Evolutionary conservation across 2,329 filamentous ascomycete genomes (phyloP).

Genomic region (Hortaea werneckii): DNA sequence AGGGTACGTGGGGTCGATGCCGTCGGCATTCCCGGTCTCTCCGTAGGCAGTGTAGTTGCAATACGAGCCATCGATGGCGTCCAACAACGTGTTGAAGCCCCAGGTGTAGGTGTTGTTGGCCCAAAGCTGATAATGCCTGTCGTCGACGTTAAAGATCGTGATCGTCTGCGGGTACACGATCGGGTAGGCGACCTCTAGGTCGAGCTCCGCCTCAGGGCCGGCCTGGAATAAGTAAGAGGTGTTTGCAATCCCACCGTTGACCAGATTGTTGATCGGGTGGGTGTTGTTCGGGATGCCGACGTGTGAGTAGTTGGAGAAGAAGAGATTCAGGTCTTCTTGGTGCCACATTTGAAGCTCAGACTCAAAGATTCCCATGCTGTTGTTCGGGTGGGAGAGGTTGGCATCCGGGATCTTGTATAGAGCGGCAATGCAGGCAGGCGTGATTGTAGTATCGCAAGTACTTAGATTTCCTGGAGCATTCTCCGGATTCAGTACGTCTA

Average conservation of each 20-base stretch:
- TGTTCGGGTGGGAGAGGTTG: constrained; percentile 12
- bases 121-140: constrained; percentile 31
- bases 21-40: constrained; percentile 31
- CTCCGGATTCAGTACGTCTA: not conserved
- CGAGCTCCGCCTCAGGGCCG: constrained; percentile 37
- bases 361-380: constrained; percentile 33
- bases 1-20: constrained; percentile 41
- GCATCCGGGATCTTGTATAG: constrained; percentile 15
- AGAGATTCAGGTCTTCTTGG: constrained; percentile 35
- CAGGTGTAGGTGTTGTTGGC: constrained; percentile 18
- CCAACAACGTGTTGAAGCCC: constrained; percentile 35
- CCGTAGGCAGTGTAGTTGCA: constrained; percentile 33
- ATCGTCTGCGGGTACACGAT: constrained; percentile 42
- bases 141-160: constrained; percentile 39
- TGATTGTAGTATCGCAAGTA: constrained; percentile 13
- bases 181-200: constrained; percentile 40
- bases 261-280: constrained; percentile 15
- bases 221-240: constrained; percentile 13
- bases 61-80: constrained; percentile 45
- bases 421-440: constrained; percentile 15
- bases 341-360: constrained; percentile 32
- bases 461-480: constrained; percentile 4
- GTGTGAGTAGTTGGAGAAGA: constrained; percentile 25
- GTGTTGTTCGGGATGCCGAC: constrained; percentile 13
- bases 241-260: constrained; percentile 26